Percentiles rank a stretch among this genome's conserved stretches.
These are phyloP conservation scores for Acephala macrosclerotiorum DNA, from an alignment of 2,329 filamentous ascomycete species.

Conservation along the genomic window DNA sequence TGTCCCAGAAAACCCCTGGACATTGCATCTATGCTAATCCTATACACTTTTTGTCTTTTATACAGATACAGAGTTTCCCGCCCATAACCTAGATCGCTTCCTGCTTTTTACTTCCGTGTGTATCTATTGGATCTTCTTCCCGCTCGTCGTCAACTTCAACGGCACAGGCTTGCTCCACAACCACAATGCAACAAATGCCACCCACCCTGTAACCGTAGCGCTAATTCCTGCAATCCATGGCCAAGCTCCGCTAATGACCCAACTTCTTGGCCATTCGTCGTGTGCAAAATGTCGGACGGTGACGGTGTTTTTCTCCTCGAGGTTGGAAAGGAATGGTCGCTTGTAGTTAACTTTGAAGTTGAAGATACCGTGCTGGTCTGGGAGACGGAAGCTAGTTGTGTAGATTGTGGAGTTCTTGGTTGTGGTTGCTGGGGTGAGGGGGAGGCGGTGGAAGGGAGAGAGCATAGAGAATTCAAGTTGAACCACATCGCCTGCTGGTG, in stretches of 20 bases:
- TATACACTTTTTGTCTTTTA: slow-evolving; percentile 12
- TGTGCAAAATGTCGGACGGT: slow-evolving; percentile 97
- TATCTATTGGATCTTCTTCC: slow-evolving; percentile 50
- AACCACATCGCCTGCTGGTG: slow-evolving; percentile 74
- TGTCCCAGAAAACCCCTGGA: slow-evolving; percentile 4
- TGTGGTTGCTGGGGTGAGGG: slow-evolving; percentile 64
- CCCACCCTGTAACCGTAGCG: slow-evolving; percentile 82
- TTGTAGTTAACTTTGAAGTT: slow-evolving; percentile 98
- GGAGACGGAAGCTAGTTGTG: slow-evolving; percentile 78
- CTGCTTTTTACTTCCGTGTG: not conserved
- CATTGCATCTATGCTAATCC: slow-evolving; percentile 8
- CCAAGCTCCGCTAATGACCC: slow-evolving; percentile 88
- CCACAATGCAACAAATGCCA: slow-evolving; percentile 88
- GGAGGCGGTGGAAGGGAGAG: slow-evolving; percentile 92
- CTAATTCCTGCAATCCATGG: slow-evolving; percentile 92
- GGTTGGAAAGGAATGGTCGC: slow-evolving; percentile 84
- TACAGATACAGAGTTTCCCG: slow-evolving; percentile 11
- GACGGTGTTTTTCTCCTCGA: slow-evolving; percentile 95
- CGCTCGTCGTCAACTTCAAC: slow-evolving; percentile 39
- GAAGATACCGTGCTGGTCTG: slow-evolving; percentile 99
- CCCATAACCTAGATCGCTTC: not conserved
- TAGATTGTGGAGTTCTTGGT: slow-evolving; percentile 77
- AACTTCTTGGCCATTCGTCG: slow-evolving; percentile 94
- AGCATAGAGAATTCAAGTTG: slow-evolving; percentile 99
- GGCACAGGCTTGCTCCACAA: slow-evolving; percentile 73